phyloP scores from a whole-genome alignment of 208 protist species.

The Trypanosoma lewisi region DNA sequence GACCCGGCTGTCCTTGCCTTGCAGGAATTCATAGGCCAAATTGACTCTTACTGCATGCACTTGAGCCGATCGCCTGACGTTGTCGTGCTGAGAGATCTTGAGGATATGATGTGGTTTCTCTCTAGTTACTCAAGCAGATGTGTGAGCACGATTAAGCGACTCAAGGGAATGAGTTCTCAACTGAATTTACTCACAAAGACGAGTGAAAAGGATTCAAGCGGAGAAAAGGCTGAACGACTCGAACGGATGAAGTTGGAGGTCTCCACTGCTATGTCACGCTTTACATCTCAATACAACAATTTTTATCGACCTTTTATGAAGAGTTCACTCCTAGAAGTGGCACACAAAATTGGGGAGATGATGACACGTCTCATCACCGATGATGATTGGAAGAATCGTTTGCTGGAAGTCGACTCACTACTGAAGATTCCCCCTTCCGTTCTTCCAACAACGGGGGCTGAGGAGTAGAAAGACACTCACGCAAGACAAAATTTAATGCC shows the following conservation, averaged over 20 bases:
- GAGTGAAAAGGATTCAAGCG: constrained; percentile 16
- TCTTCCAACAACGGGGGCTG: not conserved
- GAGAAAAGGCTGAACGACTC: constrained; percentile 6
- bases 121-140: constrained; percentile 12
- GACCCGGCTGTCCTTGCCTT: constrained; percentile 31
- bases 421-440: constrained; percentile 22
- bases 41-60: constrained; percentile 34
- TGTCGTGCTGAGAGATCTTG: constrained; percentile 19
- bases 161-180: constrained; percentile 15
- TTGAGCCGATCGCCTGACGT: constrained; percentile 7
- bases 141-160: constrained; percentile 8
- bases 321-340: constrained; percentile 14
- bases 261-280: constrained; percentile 6
- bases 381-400: constrained; percentile 24
- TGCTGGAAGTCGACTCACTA: constrained; percentile 12
- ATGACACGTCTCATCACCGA: constrained; percentile 14
- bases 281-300: constrained; percentile 20
- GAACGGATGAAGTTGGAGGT: constrained; percentile 14
- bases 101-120: constrained; percentile 29
- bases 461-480: not conserved
- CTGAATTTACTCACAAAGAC: constrained; percentile 5
- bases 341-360: constrained; percentile 15
- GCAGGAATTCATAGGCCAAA: constrained; percentile 24
- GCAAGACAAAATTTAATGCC: not conserved
- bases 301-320: constrained; percentile 18